These are phyloP conservation scores for Platanus orientalis DNA, from an alignment of 164 flowering plant genomes.

Conservation along the genomic window DNA sequence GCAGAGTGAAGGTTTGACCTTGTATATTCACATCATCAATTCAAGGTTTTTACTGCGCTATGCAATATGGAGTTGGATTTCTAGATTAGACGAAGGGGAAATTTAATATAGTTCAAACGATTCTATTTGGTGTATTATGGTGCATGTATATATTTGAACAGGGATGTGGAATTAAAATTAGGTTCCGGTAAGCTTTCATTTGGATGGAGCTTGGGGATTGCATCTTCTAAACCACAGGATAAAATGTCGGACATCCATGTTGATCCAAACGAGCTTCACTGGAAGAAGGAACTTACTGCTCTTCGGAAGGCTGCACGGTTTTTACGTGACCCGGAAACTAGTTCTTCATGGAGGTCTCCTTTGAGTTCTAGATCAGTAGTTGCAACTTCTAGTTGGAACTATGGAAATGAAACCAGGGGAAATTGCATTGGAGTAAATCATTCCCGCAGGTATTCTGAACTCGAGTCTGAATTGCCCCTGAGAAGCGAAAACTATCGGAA, in stretches of 20 bases:
- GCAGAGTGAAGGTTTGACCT: not conserved
- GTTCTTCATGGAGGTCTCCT: constrained; percentile 83
- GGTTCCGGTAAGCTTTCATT: not conserved
- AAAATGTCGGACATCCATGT: constrained; percentile 42
- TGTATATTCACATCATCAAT: not conserved
- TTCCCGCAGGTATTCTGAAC: constrained; percentile 14
- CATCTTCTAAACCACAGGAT: not conserved
- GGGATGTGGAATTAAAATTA: not conserved
- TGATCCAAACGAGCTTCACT: constrained; percentile 67
- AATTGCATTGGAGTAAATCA: constrained; percentile 6
- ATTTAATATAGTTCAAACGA: not conserved
- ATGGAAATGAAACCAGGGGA: constrained; percentile 14
- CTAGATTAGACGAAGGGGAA: not conserved
- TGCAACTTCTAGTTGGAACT: constrained; percentile 20
- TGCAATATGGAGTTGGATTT: not conserved
- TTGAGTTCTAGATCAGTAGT: constrained; percentile 51
- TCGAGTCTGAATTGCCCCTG: constrained; percentile 15
- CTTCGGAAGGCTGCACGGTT: constrained; percentile 79
- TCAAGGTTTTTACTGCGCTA: not conserved
- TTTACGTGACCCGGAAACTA: constrained; percentile 88
- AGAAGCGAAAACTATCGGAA: constrained; percentile 19
- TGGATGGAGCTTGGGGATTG: not conserved
- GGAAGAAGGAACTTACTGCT: constrained; percentile 84
- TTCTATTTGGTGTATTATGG: not conserved
- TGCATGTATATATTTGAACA: not conserved